These are phyloP conservation scores for Alternaria brassicicola DNA, from an alignment of 2,329 filamentous ascomycete species.

Conservation along the genomic window DNA sequence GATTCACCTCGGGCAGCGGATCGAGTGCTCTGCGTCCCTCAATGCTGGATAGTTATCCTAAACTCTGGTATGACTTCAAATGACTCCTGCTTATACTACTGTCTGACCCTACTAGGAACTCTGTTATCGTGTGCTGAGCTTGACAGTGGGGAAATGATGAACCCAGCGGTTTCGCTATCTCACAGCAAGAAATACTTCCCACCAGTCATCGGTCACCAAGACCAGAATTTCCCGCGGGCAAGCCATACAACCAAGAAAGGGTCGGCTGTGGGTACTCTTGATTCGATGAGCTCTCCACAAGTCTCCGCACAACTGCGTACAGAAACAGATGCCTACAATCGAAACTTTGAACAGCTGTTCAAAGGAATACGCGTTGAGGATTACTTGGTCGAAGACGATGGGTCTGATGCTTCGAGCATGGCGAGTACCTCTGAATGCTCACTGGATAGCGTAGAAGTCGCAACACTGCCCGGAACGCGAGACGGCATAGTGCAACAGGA, in stretches of 20 bases:
- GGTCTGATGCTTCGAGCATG: background rate
- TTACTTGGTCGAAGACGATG: background rate
- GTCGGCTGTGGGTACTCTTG: too few relatives aligned
- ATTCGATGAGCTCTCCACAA: too few relatives aligned
- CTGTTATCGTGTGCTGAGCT: background rate
- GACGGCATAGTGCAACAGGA: too few relatives aligned
- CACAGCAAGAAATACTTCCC: background rate
- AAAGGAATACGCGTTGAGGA: background rate
- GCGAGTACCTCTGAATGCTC: background rate
- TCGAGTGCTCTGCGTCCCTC: slow-evolving; percentile 2
- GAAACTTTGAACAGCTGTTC: too few relatives aligned
- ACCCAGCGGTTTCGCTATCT: background rate
- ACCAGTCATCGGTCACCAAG: background rate
- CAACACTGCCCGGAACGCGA: too few relatives aligned
- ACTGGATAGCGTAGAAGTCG: background rate
- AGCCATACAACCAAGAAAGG: too few relatives aligned
- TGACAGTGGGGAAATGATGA: background rate
- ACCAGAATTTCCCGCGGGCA: background rate
- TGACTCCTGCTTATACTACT: background rate
- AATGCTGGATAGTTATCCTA: slow-evolving; percentile 6
- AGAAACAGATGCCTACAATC: too few relatives aligned
- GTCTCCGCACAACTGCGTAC: too few relatives aligned
- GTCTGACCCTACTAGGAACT: background rate
- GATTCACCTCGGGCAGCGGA: background rate
- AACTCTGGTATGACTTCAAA: slow-evolving; percentile 5